phyloP scores from a whole-genome alignment of 768 basidiomycete genomes.

The Mycena olivaceomarginata region DNA sequence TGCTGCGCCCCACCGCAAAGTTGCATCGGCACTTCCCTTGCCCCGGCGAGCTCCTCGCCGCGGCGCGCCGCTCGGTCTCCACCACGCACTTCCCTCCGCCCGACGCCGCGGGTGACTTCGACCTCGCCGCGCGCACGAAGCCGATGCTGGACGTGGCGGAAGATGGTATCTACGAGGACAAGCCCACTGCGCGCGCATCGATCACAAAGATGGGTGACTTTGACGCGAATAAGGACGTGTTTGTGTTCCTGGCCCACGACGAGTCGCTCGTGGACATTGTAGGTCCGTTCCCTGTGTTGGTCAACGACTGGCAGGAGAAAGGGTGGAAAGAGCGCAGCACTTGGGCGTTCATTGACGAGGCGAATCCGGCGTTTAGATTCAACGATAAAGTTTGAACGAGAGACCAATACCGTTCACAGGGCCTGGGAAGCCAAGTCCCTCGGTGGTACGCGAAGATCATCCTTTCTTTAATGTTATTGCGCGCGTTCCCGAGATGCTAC shows the following conservation, averaged over 20 bases:
- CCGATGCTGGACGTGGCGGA: slow-evolving; percentile 36
- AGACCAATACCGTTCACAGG: no score
- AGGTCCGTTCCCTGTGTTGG: slow-evolving; percentile 31
- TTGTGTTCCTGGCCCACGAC: slow-evolving; percentile 47
- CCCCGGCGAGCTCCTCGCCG: slow-evolving; percentile 33
- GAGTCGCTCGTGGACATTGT: slow-evolving; percentile 37
- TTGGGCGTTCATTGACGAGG: slow-evolving; percentile 15
- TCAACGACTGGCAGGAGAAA: slow-evolving; percentile 43
- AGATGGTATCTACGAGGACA: slow-evolving; percentile 25
- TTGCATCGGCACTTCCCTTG: slow-evolving; percentile 41
- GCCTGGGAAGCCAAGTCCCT: no score
- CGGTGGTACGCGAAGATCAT: no score
- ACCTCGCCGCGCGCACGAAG: slow-evolving; percentile 26
- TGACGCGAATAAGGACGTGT: slow-evolving; percentile 44
- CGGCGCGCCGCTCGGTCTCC: slow-evolving; percentile 25
- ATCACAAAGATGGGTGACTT: slow-evolving; percentile 20
- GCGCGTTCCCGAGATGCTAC: no score
- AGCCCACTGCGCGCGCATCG: slow-evolving; percentile 29
- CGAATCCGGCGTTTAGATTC: slow-evolving; percentile 12
- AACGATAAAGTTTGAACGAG: no score
- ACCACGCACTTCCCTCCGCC: slow-evolving; percentile 18
- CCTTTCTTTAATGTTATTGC: no score
- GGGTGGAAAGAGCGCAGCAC: slow-evolving; percentile 41
- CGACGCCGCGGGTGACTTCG: slow-evolving; percentile 10
- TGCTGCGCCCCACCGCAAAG: slow-evolving; percentile 42